Percentiles rank a stretch among this genome's conserved stretches.
Conservation (phyloP, 371 early-diverging fungal species). For the Batrachochytrium dendrobatidis region DNA sequence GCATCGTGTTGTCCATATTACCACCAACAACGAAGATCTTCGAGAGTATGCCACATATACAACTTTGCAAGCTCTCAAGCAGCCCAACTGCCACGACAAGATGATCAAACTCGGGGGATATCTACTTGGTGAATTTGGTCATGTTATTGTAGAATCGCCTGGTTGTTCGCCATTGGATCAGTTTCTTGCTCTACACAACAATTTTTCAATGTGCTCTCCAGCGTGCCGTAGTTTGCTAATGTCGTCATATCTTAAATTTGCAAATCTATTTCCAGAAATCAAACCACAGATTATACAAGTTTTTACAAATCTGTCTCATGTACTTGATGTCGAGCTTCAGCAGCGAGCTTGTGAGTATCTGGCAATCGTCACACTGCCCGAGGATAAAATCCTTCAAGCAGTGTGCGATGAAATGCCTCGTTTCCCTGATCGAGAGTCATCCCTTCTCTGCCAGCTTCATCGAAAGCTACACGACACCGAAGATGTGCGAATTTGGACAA, state of each 20-base stretch:
- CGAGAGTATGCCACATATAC: constrained; percentile 89
- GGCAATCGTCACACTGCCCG: constrained; percentile 69
- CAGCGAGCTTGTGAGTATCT: constrained; percentile 95
- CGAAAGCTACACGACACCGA: constrained; percentile 84
- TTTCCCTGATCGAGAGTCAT: constrained; percentile 89
- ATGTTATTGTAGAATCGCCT: constrained; percentile 79
- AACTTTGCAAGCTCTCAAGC: constrained; percentile 67
- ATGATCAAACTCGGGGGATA: constrained; percentile 91
- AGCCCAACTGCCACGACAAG: constrained; percentile 87
- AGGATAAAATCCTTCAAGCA: constrained; percentile 80
- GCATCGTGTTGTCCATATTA: constrained; percentile 94
- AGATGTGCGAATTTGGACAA: constrained; percentile 90
- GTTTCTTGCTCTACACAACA: constrained; percentile 84
- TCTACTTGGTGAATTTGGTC: constrained; percentile 94
- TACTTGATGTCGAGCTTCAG: constrained; percentile 89
- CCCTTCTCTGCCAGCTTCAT: constrained; percentile 69
- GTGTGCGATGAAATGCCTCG: constrained; percentile 97
- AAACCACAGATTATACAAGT: constrained; percentile 76
- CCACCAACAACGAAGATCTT: constrained; percentile 88
- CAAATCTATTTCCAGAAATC: constrained; percentile 94
- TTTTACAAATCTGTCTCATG: constrained; percentile 76
- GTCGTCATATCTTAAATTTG: constrained; percentile 89
- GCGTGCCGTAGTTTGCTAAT: constrained; percentile 77
- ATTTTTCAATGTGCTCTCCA: constrained; percentile 72
- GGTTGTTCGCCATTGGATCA: constrained; percentile 85